These are phyloP conservation scores for Paracoccidioides lutzii DNA, from an alignment of 2,329 filamentous ascomycete species.

Conservation along the genomic window DNA sequence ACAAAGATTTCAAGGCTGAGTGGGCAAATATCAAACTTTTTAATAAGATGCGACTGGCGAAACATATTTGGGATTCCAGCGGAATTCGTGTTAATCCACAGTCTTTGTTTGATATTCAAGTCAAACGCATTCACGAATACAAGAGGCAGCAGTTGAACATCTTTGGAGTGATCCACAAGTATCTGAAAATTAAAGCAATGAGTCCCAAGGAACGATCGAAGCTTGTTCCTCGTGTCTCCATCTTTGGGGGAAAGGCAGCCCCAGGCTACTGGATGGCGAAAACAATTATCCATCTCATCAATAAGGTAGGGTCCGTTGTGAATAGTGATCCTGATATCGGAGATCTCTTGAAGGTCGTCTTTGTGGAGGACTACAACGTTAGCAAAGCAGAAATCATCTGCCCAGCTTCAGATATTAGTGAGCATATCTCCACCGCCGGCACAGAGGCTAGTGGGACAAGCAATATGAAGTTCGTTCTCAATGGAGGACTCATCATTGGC, in stretches of 20 bases:
- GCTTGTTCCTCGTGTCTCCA: constrained; percentile 73
- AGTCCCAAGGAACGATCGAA: constrained; percentile 74
- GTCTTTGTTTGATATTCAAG: constrained; percentile 88
- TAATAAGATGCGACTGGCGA: constrained; percentile 86
- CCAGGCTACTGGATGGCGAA: constrained; percentile 99
- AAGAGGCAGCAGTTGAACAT: constrained; percentile 99
- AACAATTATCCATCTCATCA: constrained; percentile 94
- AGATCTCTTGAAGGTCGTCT: constrained; percentile 91
- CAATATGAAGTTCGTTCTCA: constrained; percentile 99
- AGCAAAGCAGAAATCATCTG: constrained; percentile 97
- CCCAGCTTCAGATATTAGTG: constrained; percentile 89
- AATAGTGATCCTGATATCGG: constrained; percentile 89
- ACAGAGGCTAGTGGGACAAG: constrained; percentile 81
- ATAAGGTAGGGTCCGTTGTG: constrained; percentile 76
- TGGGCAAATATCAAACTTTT: constrained; percentile 95
- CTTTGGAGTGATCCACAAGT: constrained; percentile 92
- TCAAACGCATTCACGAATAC: constrained; percentile 98
- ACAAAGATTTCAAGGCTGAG: constrained; percentile 81
- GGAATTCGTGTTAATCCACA: constrained; percentile 74
- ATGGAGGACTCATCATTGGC: constrained; percentile 92
- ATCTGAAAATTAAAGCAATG: constrained; percentile 79
- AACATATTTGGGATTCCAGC: constrained; percentile 74
- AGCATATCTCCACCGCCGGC: constrained; percentile 96
- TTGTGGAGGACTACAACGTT: constrained; percentile 97
- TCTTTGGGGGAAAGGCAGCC: constrained; percentile 95